These are phyloP conservation scores for Bolboschoenoplectus hybrid DNA, from an alignment of 202 grass and related monocot species.

Conservation along the genomic window DNA sequence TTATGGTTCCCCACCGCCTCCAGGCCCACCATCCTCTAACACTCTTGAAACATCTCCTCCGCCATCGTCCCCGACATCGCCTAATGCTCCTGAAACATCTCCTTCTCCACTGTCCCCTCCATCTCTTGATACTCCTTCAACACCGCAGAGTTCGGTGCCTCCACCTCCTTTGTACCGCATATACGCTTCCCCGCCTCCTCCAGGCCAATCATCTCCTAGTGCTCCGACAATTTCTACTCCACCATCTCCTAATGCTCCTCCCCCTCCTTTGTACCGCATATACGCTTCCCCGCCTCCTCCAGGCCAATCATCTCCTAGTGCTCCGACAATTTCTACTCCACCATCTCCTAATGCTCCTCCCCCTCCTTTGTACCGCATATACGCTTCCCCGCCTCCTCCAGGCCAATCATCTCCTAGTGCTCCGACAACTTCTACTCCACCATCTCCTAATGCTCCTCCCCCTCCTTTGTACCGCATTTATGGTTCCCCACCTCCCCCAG, in stretches of 20 bases:
- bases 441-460: background rate
- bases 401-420: background rate
- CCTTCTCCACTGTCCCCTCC: slow-evolving; percentile 36
- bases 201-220: slow-evolving; percentile 6
- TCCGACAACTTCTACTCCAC: background rate
- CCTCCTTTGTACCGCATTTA: background rate
- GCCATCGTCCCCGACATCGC: background rate
- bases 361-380: slow-evolving; percentile 30
- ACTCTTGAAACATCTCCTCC: slow-evolving; percentile 32
- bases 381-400: slow-evolving; percentile 30
- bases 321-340: slow-evolving; percentile 1
- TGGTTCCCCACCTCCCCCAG: background rate
- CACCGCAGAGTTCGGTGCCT: background rate
- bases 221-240: slow-evolving; percentile 29
- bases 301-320: background rate
- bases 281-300: slow-evolving; percentile 38
- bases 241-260: background rate
- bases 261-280: slow-evolving; percentile 26
- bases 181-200: slow-evolving; percentile 33
- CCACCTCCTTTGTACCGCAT: slow-evolving; percentile 4
- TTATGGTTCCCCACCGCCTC: slow-evolving; percentile 44
- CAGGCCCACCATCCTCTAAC: slow-evolving; percentile 39
- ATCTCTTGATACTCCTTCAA: slow-evolving; percentile 18
- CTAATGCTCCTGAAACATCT: slow-evolving; percentile 41
- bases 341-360: background rate